Conservation (phyloP, 768 basidiomycete genomes). For the Leucocoprinus leucothites region DNA sequence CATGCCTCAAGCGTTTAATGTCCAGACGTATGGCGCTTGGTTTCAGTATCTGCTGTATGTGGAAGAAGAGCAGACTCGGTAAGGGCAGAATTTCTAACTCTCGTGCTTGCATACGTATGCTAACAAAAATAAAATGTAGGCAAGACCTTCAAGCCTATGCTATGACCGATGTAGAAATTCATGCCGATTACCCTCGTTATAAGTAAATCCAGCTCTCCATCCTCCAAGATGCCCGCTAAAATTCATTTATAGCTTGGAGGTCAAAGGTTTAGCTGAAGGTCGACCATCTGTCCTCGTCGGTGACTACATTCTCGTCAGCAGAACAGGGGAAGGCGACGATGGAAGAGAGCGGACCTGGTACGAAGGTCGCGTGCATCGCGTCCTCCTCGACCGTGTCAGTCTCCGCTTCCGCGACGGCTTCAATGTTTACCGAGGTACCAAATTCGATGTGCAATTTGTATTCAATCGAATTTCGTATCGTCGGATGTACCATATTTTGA, state of each 20-base stretch:
- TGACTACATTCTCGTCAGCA: slow-evolving; percentile 37
- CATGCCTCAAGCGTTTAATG: slow-evolving; percentile 33
- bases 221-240: background rate
- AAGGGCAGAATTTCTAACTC: slow-evolving; percentile 11
- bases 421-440: slow-evolving; percentile 32
- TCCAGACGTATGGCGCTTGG: slow-evolving; percentile 37
- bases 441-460: slow-evolving; percentile 53
- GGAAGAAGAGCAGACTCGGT: slow-evolving; percentile 50
- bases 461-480: slow-evolving; percentile 51
- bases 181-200: slow-evolving; percentile 36
- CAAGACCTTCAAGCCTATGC: slow-evolving; percentile 36
- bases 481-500: slow-evolving; percentile 53
- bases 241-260: slow-evolving; percentile 34
- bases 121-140: slow-evolving; percentile 18
- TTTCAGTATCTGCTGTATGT: slow-evolving; percentile 46
- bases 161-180: slow-evolving; percentile 32
- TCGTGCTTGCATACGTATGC: slow-evolving; percentile 9
- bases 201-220: slow-evolving; percentile 28
- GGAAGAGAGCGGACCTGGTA: slow-evolving; percentile 28
- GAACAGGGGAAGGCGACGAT: slow-evolving; percentile 18
- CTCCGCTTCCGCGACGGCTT: slow-evolving; percentile 47
- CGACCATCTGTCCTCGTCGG: slow-evolving; percentile 58
- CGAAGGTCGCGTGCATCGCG: slow-evolving; percentile 47
- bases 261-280: slow-evolving; percentile 56
- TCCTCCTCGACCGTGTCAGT: slow-evolving; percentile 37